Percentiles rank a stretch among this genome's conserved stretches.
These are phyloP conservation scores for Dictyostelium brefeldianum DNA, from an alignment of 78 protist genomes.

Conservation along the genomic window DNA sequence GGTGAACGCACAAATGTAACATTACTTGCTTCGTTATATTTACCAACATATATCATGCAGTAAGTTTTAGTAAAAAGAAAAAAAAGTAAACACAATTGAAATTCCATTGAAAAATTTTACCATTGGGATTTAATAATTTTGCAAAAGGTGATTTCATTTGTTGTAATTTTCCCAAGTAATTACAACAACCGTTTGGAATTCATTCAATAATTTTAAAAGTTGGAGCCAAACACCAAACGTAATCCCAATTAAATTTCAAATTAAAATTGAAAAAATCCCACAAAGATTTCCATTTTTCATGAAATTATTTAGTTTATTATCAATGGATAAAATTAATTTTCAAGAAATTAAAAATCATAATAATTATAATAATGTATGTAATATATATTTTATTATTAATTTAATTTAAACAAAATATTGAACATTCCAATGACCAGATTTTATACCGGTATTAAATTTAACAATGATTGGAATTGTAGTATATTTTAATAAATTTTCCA, in stretches of 20 bases:
- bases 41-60: too few relatives aligned
- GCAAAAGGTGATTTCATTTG: slow-evolving; percentile 61
- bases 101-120: neutral
- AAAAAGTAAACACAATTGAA: slow-evolving; percentile 8
- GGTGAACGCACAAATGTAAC: too few relatives aligned
- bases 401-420: slow-evolving; percentile 35
- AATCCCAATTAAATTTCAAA: slow-evolving; percentile 14
- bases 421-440: slow-evolving; percentile 65
- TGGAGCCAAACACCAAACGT: neutral
- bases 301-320: slow-evolving; percentile 28
- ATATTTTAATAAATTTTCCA: slow-evolving; percentile 29
- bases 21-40: too few relatives aligned
- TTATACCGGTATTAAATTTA: slow-evolving; percentile 46
- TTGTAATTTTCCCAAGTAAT: slow-evolving; percentile 13
- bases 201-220: slow-evolving; percentile 60
- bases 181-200: neutral
- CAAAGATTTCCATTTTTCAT: slow-evolving; percentile 25
- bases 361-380: neutral
- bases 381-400: neutral
- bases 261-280: slow-evolving; percentile 26
- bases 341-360: neutral
- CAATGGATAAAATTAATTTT: neutral
- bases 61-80: neutral
- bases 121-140: neutral
- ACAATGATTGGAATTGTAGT: slow-evolving; percentile 28